Evolutionary conservation across 2,329 filamentous ascomycete genomes (phyloP).

Genomic region (Podosphaera leucotricha): DNA sequence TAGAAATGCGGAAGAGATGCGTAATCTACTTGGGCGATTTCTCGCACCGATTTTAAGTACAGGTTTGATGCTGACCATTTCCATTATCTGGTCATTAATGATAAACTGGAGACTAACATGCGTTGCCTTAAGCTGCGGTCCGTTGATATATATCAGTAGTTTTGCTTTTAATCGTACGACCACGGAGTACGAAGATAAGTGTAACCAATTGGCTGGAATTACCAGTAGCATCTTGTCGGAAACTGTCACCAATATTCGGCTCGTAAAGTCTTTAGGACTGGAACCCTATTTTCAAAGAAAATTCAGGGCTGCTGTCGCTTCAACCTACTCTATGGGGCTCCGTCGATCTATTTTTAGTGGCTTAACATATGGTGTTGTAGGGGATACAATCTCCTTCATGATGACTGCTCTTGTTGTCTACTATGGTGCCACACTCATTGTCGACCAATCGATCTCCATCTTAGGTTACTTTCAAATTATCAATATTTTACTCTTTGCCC

Average conservation of each 20-base stretch:
- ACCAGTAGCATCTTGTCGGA: slow-evolving; percentile 45
- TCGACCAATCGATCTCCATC: slow-evolving; percentile 24
- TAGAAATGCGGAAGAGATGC: slow-evolving; percentile 67
- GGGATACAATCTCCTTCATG: slow-evolving; percentile 44
- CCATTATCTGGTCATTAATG: slow-evolving; percentile 48
- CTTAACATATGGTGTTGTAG: slow-evolving; percentile 49
- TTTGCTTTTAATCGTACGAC: slow-evolving; percentile 40
- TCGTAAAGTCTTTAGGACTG: slow-evolving; percentile 51
- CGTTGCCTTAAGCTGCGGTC: slow-evolving; percentile 44
- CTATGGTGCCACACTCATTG: slow-evolving; percentile 47
- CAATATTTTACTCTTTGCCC: slow-evolving; percentile 62
- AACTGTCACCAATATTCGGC: slow-evolving; percentile 54
- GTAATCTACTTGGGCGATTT: slow-evolving; percentile 60
- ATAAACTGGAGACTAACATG: slow-evolving; percentile 64
- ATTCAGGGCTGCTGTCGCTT: slow-evolving; percentile 26
- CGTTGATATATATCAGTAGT: slow-evolving; percentile 42
- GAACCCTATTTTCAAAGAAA: slow-evolving; percentile 47
- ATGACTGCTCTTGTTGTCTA: slow-evolving; percentile 63
- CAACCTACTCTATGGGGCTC: slow-evolving; percentile 35
- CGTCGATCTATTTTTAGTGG: slow-evolving; percentile 44
- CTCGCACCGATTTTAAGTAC: slow-evolving; percentile 45
- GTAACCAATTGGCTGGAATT: slow-evolving; percentile 36
- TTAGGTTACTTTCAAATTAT: slow-evolving; percentile 48
- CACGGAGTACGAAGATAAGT: slow-evolving; percentile 46
- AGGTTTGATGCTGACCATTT: slow-evolving; percentile 39